A percentile compares a stretch with the other conserved stretches of the same genome.
These are phyloP conservation scores for Nymphaea colorata DNA, from an alignment of 164 flowering plant species.

Conservation along the genomic window DNA sequence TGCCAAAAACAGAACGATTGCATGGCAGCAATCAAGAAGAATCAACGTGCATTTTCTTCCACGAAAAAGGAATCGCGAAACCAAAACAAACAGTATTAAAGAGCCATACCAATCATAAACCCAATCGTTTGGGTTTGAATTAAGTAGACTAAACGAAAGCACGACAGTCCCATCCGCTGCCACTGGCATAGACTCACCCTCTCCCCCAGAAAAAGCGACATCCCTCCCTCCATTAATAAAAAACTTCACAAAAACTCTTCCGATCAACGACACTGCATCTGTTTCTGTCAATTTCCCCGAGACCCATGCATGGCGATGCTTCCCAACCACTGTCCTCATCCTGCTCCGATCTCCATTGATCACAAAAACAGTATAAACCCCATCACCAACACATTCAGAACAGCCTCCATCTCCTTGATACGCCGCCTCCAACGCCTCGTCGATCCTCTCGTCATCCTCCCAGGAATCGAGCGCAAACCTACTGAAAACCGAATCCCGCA, in stretches of 20 bases:
- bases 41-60: not conserved
- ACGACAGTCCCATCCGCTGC: conserved; percentile 89
- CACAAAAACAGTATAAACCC: conserved; percentile 62
- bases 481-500: conserved; percentile 8
- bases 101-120: conserved; percentile 68
- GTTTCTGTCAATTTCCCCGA: conserved; percentile 34
- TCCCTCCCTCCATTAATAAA: conserved; percentile 79
- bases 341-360: conserved; percentile 23
- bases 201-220: conserved; percentile 35
- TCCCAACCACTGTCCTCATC: conserved; percentile 61
- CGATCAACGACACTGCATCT: conserved; percentile 23
- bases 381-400: conserved; percentile 23
- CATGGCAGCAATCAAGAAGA: too few species aligned
- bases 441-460: conserved; percentile 34
- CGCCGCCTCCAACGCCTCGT: conserved; percentile 30
- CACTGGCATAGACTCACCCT: conserved; percentile 83
- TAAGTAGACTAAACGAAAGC: conserved; percentile 78
- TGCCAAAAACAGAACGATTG: too few species aligned
- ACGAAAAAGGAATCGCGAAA: not conserved
- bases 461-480: conserved; percentile 14
- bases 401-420: conserved; percentile 17
- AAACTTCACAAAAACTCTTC: conserved; percentile 56
- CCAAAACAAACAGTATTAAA: not conserved
- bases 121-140: conserved; percentile 85
- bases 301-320: conserved; percentile 83